Conservation (phyloP, 176 grass and related monocot genomes). For the Musa itinerans region DNA sequence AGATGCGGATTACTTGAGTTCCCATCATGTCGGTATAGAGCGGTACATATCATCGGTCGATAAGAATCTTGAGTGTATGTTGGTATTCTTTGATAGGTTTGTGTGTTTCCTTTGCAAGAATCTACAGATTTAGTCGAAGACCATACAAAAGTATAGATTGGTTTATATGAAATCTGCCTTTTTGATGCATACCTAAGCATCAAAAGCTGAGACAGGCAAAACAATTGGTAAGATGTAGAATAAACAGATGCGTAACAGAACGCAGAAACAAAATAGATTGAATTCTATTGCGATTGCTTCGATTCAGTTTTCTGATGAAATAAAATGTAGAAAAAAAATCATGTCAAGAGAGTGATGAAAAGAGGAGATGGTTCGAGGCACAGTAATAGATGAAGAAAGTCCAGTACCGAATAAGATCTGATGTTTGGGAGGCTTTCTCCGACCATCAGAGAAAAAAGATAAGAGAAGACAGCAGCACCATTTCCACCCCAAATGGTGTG, state of each 20-base stretch:
- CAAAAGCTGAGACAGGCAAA: background rate
- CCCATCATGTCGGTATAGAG: too few species aligned
- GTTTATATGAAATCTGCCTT: background rate
- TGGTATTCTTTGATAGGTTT: conserved; percentile 33
- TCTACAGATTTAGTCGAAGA: conserved; percentile 17
- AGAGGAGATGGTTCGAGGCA: background rate
- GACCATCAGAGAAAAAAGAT: background rate
- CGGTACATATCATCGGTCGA: too few species aligned
- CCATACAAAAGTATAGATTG: background rate
- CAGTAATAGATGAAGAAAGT: background rate
- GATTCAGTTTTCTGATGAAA: conserved; percentile 44
- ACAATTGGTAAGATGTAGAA: background rate
- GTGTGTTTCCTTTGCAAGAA: conserved; percentile 41
- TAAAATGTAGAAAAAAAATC: background rate
- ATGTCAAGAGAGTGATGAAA: background rate
- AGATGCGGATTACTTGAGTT: too few species aligned
- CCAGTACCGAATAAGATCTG: background rate
- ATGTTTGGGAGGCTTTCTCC: background rate
- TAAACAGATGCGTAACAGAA: conserved; percentile 29
- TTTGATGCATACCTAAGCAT: background rate
- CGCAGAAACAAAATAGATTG: conserved; percentile 30
- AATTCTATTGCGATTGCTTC: conserved; percentile 18
- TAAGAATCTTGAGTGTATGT: conserved; percentile 26
- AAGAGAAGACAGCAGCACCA: too few species aligned
- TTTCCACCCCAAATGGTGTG: too few species aligned